Conservation (phyloP, 2,329 filamentous ascomycete species). For the Colletotrichum tropicale region DNA sequence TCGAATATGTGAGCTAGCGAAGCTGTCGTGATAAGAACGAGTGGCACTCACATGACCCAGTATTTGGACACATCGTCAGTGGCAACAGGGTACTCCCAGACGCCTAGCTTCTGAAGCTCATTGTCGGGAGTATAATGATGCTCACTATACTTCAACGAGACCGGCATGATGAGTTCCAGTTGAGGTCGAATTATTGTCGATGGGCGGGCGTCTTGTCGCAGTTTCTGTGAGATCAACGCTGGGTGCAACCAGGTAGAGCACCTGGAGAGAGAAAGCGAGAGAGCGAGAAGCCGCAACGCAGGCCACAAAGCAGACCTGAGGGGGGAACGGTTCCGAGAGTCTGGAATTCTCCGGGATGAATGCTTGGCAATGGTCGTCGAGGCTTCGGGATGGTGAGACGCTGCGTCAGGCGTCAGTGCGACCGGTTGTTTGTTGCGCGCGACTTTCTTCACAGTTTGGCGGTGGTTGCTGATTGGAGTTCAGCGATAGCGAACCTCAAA, state of each 20-base stretch:
- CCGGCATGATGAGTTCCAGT: neutral
- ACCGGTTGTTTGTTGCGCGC: neutral
- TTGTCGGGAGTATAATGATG: slow-evolving; percentile 41
- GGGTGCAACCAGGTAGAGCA: neutral
- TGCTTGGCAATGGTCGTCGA: neutral
- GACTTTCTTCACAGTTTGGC: neutral
- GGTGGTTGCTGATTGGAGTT: neutral
- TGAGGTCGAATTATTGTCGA: neutral
- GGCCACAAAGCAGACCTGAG: neutral
- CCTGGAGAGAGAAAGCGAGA: neutral
- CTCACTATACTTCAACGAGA: slow-evolving; percentile 33
- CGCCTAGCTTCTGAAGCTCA: slow-evolving; percentile 48
- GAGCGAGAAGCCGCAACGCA: neutral
- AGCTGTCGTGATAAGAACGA: neutral
- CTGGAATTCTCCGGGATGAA: neutral
- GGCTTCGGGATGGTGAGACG: neutral
- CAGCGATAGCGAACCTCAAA: neutral
- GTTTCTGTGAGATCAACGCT: neutral
- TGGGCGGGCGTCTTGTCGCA: neutral
- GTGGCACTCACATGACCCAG: slow-evolving; percentile 40
- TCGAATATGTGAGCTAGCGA: neutral
- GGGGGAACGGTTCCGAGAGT: neutral
- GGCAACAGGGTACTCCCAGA: slow-evolving; percentile 41
- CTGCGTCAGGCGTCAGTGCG: neutral
- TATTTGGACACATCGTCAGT: slow-evolving; percentile 23